phyloP scores from a whole-genome alignment of 1,284 basidiomycete species.

The Cutaneotrichosporon mucoides region DNA sequence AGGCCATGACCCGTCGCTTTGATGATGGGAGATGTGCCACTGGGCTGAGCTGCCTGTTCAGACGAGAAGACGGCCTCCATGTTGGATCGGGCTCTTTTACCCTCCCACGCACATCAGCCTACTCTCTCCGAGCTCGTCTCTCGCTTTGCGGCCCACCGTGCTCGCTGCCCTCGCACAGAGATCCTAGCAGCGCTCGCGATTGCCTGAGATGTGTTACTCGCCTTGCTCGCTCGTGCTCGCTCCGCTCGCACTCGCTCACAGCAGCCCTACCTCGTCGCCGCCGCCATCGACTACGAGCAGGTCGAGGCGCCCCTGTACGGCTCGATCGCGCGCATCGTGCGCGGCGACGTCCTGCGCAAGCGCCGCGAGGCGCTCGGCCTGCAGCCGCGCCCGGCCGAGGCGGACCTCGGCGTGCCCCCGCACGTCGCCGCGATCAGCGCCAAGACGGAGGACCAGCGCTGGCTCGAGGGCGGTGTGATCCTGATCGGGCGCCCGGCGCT shows the following conservation, averaged over 20 bases:
- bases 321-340: slow-evolving; percentile 59
- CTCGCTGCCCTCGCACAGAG: no score
- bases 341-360: slow-evolving; percentile 57
- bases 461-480: slow-evolving; percentile 75
- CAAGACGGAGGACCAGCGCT: slow-evolving; percentile 58
- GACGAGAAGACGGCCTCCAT: no score
- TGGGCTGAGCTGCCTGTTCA: no score
- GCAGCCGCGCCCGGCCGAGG: slow-evolving; percentile 52
- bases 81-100: no score
- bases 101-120: no score
- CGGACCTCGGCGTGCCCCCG: slow-evolving; percentile 19
- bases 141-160: no score
- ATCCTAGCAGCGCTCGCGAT: no score
- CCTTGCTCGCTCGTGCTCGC: no score
- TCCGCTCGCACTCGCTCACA: neutral
- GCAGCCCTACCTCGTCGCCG: slow-evolving; percentile 88
- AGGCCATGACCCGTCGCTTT: no score
- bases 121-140: no score
- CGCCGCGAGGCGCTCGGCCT: slow-evolving; percentile 56
- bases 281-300: slow-evolving; percentile 87
- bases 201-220: no score
- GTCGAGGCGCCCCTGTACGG: slow-evolving; percentile 77
- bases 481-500: slow-evolving; percentile 86
- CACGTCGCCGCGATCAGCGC: slow-evolving; percentile 60
- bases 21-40: no score